phyloP scores from a whole-genome alignment of 2,329 filamentous ascomycete genomes.

The Dothideomycetes sp. region DNA sequence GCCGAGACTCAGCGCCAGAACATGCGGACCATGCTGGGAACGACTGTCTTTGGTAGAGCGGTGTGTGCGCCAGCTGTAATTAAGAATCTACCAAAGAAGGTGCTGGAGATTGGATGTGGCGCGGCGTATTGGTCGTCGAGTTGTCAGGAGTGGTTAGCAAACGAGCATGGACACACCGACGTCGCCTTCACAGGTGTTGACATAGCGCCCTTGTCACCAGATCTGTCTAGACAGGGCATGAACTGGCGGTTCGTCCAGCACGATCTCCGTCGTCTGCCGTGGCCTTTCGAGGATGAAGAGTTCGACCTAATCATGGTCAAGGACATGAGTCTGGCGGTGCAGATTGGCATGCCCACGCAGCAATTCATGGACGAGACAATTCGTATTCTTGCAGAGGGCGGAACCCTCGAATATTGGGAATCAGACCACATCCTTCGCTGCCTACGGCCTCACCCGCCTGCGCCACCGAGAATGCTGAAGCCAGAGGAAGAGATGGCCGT shows the following conservation, averaged over 20 bases:
- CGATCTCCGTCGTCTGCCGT: conserved; percentile 62
- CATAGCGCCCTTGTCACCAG: conserved; percentile 60
- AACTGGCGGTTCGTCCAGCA: conserved; percentile 85
- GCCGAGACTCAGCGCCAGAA: conserved; percentile 80
- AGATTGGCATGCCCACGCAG: conserved; percentile 43
- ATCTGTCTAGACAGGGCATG: conserved; percentile 59
- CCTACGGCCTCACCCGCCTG: conserved; percentile 62
- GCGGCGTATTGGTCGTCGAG: conserved; percentile 82
- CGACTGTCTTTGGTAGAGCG: conserved; percentile 70
- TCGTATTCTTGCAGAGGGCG: conserved; percentile 65
- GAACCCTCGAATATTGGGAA: conserved; percentile 80
- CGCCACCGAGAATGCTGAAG: conserved; percentile 41
- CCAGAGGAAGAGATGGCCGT: conserved; percentile 55
- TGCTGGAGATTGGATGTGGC: conserved; percentile 81
- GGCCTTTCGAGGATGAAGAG: conserved; percentile 67
- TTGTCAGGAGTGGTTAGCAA: conserved; percentile 69
- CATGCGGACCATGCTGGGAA: conserved; percentile 68
- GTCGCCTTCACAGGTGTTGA: conserved; percentile 77
- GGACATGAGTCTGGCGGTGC: conserved; percentile 62
- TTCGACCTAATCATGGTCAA: conserved; percentile 88
- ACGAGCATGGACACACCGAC: conserved; percentile 49
- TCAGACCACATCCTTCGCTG: conserved; percentile 76
- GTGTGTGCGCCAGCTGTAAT: conserved; percentile 60
- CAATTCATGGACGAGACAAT: conserved; percentile 60
- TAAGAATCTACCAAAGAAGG: conserved; percentile 58